These are phyloP conservation scores for Mallotus japonicus DNA, from an alignment of 441 rosid species.

Conservation along the genomic window DNA sequence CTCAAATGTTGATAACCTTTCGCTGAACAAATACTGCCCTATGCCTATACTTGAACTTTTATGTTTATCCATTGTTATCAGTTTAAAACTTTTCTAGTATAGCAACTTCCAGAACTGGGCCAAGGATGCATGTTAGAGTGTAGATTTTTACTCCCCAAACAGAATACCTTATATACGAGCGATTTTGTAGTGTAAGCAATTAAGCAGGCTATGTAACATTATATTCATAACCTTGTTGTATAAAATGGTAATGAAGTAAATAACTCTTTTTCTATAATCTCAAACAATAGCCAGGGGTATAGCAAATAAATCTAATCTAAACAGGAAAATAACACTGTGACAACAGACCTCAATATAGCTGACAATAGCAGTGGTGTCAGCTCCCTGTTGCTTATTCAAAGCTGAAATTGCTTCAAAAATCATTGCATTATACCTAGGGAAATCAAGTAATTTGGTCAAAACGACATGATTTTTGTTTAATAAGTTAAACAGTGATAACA, in stretches of 20 bases:
- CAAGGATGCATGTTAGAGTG: background rate
- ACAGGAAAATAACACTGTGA: conserved; percentile 1
- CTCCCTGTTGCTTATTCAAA: conserved; percentile 47
- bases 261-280: background rate
- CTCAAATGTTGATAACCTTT: background rate
- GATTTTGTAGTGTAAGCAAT: conserved; percentile 11
- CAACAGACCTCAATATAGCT: conserved; percentile 51
- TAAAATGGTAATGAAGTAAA: background rate
- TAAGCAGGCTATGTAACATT: conserved; percentile 1
- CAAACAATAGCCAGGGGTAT: conserved; percentile 11
- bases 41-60: too few relatives aligned
- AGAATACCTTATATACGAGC: background rate
- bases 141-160: background rate
- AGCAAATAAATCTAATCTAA: background rate
- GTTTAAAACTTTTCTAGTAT: background rate
- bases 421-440: conserved; percentile 47
- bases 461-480: too few relatives aligned
- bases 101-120: background rate
- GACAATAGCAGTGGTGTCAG: conserved; percentile 45
- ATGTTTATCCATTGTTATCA: too few relatives aligned
- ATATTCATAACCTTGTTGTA: conserved; percentile 1
- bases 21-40: background rate
- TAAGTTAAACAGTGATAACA: too few relatives aligned
- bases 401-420: conserved; percentile 60
- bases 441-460: conserved; percentile 1